A percentile compares a stretch with the other conserved stretches of the same genome.
phyloP scores from a whole-genome alignment of 2,329 filamentous ascomycete species.

The Ophiostoma novo-ulmi region DNA sequence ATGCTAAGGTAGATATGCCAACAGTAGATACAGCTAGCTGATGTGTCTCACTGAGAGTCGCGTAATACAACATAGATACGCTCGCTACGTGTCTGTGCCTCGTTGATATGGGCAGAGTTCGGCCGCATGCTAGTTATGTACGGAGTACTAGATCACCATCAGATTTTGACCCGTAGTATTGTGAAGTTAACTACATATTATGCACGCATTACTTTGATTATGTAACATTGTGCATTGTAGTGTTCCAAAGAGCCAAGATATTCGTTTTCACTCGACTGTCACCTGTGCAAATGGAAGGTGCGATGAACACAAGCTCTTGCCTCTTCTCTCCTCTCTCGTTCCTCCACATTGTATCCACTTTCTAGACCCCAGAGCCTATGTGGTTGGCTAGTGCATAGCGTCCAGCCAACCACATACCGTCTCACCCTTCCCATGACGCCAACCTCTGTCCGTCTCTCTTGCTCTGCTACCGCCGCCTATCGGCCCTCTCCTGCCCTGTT shows the following conservation, averaged over 20 bases:
- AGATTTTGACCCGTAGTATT: neutral
- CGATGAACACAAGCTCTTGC: neutral
- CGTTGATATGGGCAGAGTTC: neutral
- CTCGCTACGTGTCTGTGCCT: slow-evolving; percentile 7
- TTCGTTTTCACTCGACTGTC: neutral
- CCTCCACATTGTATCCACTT: neutral
- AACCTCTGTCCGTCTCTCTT: slow-evolving; percentile 21
- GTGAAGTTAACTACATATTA: neutral
- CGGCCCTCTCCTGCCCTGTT: slow-evolving; percentile 12
- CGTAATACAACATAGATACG: neutral
- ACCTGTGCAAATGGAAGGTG: neutral
- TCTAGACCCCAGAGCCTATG: neutral
- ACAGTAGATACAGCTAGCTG: neutral
- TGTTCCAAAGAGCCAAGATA: neutral
- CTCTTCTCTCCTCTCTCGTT: neutral
- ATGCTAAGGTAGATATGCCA: neutral
- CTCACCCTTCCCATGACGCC: slow-evolving; percentile 25
- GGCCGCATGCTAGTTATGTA: neutral
- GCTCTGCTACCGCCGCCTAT: neutral
- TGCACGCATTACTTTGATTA: neutral
- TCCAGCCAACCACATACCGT: slow-evolving; percentile 20
- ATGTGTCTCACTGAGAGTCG: neutral
- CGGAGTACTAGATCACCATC: neutral
- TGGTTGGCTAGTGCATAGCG: slow-evolving; percentile 18
- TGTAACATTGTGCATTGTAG: neutral